These are phyloP conservation scores for Globisporangium takayamanum DNA, from an alignment of 352 stramenopile species.

Conservation along the genomic window DNA sequence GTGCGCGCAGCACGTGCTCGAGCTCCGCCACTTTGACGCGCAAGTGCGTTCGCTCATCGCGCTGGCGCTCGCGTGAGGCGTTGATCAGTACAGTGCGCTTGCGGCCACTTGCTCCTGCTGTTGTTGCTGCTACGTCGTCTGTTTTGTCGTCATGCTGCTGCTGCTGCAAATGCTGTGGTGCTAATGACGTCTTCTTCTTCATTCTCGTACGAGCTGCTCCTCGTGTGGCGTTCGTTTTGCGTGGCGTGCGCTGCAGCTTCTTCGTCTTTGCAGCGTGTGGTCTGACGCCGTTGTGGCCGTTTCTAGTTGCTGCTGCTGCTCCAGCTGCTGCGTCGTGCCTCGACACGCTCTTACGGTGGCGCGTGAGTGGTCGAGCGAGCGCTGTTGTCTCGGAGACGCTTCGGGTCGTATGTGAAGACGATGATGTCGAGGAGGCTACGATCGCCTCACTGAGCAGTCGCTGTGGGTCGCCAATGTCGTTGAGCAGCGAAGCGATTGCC, in stretches of 20 bases:
- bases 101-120: background rate
- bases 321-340: no score
- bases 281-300: no score
- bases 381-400: background rate
- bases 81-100: conserved; percentile 12
- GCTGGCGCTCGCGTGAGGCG: conserved; percentile 39
- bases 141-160: background rate
- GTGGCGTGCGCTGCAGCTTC: no score
- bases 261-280: no score
- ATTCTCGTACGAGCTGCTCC: no score
- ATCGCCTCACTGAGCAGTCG: conserved; percentile 1
- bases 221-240: no score
- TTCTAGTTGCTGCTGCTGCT: no score
- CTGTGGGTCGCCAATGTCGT: conserved; percentile 7
- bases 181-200: no score
- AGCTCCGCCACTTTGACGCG: conserved; percentile 39
- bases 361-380: background rate
- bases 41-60: conserved; percentile 34
- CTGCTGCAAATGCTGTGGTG: background rate
- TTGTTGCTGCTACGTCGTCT: background rate
- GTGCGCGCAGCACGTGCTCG: conserved; percentile 21
- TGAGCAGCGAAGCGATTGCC: conserved; percentile 1
- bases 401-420: no score
- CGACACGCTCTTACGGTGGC: no score
- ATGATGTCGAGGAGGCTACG: background rate